Evolutionary conservation across 352 stramenopile species (phyloP).

Genomic region (Peronospora destructor): DNA sequence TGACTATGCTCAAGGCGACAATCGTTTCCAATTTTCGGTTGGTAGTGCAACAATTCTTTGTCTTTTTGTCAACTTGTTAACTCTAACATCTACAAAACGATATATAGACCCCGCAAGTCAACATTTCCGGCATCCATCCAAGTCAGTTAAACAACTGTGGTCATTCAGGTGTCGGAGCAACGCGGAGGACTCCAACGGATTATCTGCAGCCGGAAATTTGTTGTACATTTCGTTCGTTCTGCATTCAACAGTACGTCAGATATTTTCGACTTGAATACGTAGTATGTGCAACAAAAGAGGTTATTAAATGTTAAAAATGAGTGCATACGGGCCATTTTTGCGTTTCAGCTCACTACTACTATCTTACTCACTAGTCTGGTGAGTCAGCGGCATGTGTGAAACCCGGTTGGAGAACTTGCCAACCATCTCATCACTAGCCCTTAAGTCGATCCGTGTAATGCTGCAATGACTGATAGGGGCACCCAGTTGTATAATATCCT

Average conservation of each 20-base stretch:
- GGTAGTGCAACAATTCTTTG: constrained; percentile 13
- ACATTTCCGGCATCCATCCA: constrained; percentile 64
- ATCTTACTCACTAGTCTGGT: constrained; percentile 66
- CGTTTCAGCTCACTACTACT: constrained; percentile 15
- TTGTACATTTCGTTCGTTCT: too few species aligned
- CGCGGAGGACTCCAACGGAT: constrained; percentile 66
- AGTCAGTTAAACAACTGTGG: constrained; percentile 85
- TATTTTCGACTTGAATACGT: too few species aligned
- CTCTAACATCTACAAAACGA: constrained; percentile 3
- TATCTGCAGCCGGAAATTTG: constrained; percentile 87
- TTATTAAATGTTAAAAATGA: neutral
- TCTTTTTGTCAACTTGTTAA: neutral
- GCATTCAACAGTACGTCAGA: too few species aligned
- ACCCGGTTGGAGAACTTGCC: constrained; percentile 59
- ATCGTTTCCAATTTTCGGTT: constrained; percentile 85
- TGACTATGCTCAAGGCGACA: constrained; percentile 61
- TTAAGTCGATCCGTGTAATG: constrained; percentile 61
- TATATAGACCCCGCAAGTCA: constrained; percentile 52
- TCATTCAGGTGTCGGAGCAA: constrained; percentile 83
- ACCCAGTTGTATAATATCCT: constrained; percentile 72
- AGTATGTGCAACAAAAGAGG: too few species aligned
- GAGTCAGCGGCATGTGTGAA: constrained; percentile 57
- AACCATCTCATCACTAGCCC: constrained; percentile 38
- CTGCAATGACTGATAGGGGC: constrained; percentile 70
- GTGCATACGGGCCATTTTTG: neutral